Evolutionary conservation across 495 filamentous ascomycete species (phyloP), one percentile per base, ranked within the genome.

Genomic region (Pseudomonodictys pantanalensis): DNA sequence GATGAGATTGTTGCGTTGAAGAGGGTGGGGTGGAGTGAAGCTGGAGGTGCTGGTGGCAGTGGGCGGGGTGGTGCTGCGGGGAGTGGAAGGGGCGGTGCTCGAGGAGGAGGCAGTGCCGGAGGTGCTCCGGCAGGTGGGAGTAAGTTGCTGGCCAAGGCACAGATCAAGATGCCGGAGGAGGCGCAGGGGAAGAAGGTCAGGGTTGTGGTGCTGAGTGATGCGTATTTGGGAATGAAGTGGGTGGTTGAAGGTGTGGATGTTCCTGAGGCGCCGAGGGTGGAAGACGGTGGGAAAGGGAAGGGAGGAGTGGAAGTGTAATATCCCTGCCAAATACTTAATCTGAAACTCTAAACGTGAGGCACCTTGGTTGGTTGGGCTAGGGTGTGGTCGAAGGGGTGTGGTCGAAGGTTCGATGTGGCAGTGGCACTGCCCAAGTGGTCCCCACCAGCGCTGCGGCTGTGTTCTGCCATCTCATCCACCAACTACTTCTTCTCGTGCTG

Each of bases 1-100:
- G 91, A 92, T 58, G 91, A 96, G 59, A 77, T 97, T 4, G 65
- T 95, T 5, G 92, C 87, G 1, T 76, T 97, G 46, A 96, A 96
- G 76, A 77, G 93, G 47, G 83, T 91, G 0, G 85, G 84, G 0
- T 97, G 92, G 91, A 79, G 77, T 12, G 56, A 77, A 17, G 22
- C 52, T 30, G 20, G 67, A n/a, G n/a, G n/a, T n/a, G n/a, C n/a
- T 55, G 55, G 73, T 56, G 67, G 24, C 38, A 60, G 62, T 6
- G 56, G 49, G 30, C 38, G 38, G 3, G 38, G 38, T 18, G 38
- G 93, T 48, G 83, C 90, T 0, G 86, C 83, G 0, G 97, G 92
- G 91, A 79, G 77, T 15, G 56, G 76, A n/a, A 25, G 47, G 30
- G 22, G 68, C 38, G 38, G 38, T 15, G 38, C 38, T 52, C 57